Percentiles rank a stretch among this genome's conserved stretches.
phyloP scores from a whole-genome alignment of 208 protist species.

The Entamoeba moshkovskii region DNA sequence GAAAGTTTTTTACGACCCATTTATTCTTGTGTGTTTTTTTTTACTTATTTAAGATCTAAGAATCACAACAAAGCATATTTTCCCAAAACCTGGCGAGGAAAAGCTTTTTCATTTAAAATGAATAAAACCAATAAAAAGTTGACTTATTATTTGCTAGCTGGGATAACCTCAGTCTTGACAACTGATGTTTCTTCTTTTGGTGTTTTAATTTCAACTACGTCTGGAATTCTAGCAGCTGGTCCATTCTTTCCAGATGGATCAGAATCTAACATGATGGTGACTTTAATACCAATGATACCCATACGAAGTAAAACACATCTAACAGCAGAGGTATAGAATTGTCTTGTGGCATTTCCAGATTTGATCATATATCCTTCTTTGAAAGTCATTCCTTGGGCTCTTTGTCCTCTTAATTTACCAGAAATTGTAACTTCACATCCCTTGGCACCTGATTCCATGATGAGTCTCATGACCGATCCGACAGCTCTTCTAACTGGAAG shows the following conservation, averaged over 20 bases:
- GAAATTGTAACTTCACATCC: slow-evolving; percentile 93
- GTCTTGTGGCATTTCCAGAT: slow-evolving; percentile 64
- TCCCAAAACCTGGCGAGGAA: too few species aligned
- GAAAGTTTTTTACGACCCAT: too few species aligned
- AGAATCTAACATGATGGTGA: slow-evolving; percentile 93
- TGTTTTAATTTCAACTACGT: background rate
- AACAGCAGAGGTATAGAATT: slow-evolving; percentile 77
- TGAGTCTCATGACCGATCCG: slow-evolving; percentile 88
- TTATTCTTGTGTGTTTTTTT: too few species aligned
- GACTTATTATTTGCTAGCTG: background rate
- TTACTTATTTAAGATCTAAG: too few species aligned
- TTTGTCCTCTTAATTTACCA: slow-evolving; percentile 93
- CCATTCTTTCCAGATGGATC: background rate
- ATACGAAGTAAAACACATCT: slow-evolving; percentile 89
- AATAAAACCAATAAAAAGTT: too few species aligned
- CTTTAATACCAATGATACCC: slow-evolving; percentile 87
- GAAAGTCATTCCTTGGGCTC: slow-evolving; percentile 98
- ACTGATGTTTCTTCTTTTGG: background rate
- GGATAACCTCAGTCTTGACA: background rate
- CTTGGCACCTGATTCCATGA: slow-evolving; percentile 91
- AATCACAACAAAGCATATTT: too few species aligned
- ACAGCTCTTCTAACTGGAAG: slow-evolving; percentile 86
- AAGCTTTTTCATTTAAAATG: too few species aligned
- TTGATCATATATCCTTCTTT: slow-evolving; percentile 96
- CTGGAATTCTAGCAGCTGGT: background rate